phyloP scores from a whole-genome alignment of 768 basidiomycete species.

The Suillus clintonianus region DNA sequence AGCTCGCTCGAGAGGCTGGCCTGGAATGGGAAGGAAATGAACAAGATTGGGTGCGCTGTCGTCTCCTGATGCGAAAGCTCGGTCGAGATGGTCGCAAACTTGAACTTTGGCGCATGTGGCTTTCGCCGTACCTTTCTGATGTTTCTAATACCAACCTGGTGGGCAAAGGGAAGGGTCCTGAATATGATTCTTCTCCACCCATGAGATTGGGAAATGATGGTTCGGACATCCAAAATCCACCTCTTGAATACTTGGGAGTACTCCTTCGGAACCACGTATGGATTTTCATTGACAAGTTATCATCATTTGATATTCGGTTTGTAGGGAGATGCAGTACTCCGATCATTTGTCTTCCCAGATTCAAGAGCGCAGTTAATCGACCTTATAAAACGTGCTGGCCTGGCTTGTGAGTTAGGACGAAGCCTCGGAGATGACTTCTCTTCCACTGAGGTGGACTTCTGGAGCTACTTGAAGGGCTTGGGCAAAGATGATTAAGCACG shows the following conservation, averaged over 20 bases:
- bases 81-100: conserved; percentile 72
- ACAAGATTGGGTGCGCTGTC: conserved; percentile 64
- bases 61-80: conserved; percentile 49
- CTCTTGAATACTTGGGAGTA: conserved; percentile 46
- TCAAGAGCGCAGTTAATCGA: conserved; percentile 69
- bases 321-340: conserved; percentile 59
- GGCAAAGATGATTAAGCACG: background rate
- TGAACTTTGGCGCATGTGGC: conserved; percentile 77
- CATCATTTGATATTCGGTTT: conserved; percentile 10
- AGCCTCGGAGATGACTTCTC: conserved; percentile 29
- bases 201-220: conserved; percentile 9
- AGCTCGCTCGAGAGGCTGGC: conserved; percentile 24
- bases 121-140: conserved; percentile 40
- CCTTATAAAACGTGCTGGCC: conserved; percentile 49
- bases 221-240: conserved; percentile 18
- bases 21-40: conserved; percentile 60
- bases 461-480: conserved; percentile 54
- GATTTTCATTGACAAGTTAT: conserved; percentile 13
- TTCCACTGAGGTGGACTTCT: conserved; percentile 59
- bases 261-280: conserved; percentile 65
- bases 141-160: conserved; percentile 20
- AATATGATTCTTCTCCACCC: conserved; percentile 33
- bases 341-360: conserved; percentile 70
- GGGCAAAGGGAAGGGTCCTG: conserved; percentile 48
- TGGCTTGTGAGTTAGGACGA: conserved; percentile 34